Evolutionary conservation across 1,284 basidiomycete genomes (phyloP), one percentile per base, ranked within the genome.

Genomic region (Melampsora larici-populina): DNA sequence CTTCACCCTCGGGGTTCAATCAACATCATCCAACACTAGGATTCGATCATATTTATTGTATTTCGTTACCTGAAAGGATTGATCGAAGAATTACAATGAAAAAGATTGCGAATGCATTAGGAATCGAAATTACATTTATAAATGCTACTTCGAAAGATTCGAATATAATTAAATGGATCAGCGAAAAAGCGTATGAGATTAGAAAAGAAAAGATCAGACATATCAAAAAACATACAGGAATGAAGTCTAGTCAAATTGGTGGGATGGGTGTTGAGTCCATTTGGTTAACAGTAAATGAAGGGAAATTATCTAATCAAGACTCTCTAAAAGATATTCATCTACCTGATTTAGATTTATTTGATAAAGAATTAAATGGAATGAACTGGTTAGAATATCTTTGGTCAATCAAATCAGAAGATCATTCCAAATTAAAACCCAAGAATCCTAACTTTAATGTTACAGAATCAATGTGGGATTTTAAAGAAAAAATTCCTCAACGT

Each of bases 31-130:
- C 79, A 0, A 81, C 81, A 0, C 78, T 82, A 55, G 78, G 11
- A 75, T 79, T 86, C 55, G 83, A 86, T 4, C 81, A 83, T 21
- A 86, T 89, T 72, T 89, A 88, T 80, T 87, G 91, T 2, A 80
- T 91, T 46, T 90, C 89, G 26, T 86, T 90, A 18, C 86, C 87
- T 11, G 84, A 82, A 31, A 86, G 89, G 55, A 78, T 80, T 3
- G 88, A 89, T 79, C 84, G 89, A 26, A 86, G 86, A 15, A 76
- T 80, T n/a, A 84, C 87, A 51, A 90, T 90, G 89, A 87, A 89
- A 71, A 80, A 79, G 18, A 82, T 90, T 86, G 91, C 68, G 88
- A 88, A 64, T 7, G 82, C 82, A 1, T 78, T 82, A 31, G 81
- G 79, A 5, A 31, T 82, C 29, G 21, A 78, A 26, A 68, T 83